A percentile compares a stretch with the other conserved stretches of the same genome.
These are phyloP conservation scores for Salicornia ramosissima DNA, from an alignment of 148 eudicot species.

Conservation along the genomic window DNA sequence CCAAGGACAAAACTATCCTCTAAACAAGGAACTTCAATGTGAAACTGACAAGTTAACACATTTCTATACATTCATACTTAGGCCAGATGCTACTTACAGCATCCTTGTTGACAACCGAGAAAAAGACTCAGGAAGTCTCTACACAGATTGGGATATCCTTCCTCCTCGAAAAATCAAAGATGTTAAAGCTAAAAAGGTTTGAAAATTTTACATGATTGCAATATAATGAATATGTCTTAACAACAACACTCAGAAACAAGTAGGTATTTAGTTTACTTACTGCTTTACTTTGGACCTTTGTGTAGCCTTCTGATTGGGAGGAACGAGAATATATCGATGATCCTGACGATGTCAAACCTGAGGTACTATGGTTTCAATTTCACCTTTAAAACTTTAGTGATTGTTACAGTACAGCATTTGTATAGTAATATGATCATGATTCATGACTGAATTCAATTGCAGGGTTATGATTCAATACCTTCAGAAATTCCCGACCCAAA, in stretches of 20 bases:
- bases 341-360: slow-evolving; percentile 74
- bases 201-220: neutral
- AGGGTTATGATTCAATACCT: slow-evolving; percentile 96
- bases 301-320: slow-evolving; percentile 94
- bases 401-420: neutral
- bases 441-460: slow-evolving; percentile 18
- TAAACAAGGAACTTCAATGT: slow-evolving; percentile 68
- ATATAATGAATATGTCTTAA: neutral
- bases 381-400: neutral
- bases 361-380: slow-evolving; percentile 40
- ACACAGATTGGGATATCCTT: slow-evolving; percentile 93
- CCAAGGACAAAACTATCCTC: slow-evolving; percentile 76
- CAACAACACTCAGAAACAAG: neutral
- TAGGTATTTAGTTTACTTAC: neutral
- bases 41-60: slow-evolving; percentile 92
- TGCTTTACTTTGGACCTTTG: slow-evolving; percentile 21
- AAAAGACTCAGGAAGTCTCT: slow-evolving; percentile 91
- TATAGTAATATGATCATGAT: neutral
- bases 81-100: slow-evolving; percentile 94
- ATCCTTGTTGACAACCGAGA: slow-evolving; percentile 74
- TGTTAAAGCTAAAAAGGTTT: slow-evolving; percentile 77
- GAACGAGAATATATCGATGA: slow-evolving; percentile 85
- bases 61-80: slow-evolving; percentile 81
- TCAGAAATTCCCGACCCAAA: slow-evolving; percentile 87
- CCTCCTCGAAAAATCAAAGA: slow-evolving; percentile 87